Base-by-base conservation (phyloP, 1,284 basidiomycete genomes). In the Mycosarcoma mackinlayi region DNA sequence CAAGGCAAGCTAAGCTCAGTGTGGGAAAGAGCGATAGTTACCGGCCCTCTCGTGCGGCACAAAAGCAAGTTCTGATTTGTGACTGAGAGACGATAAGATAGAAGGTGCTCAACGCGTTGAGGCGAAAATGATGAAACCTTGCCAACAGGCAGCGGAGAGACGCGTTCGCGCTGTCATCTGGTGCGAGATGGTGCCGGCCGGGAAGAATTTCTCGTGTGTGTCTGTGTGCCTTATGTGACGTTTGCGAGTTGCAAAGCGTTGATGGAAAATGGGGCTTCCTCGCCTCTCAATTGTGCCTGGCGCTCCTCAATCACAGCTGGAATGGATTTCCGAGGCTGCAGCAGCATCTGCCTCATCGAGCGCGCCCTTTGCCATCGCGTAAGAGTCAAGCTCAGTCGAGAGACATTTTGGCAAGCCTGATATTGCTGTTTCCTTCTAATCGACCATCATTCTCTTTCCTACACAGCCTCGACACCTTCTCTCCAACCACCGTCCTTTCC, bases 141-240 rank as follows among this genome's bases (percentile, higher is more conserved):
- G 10, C 16, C 27, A 42, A 6, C 19, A n/a, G n/a, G n/a, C n/a
- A n/a, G n/a, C n/a, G n/a, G 13, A 9, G 10, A 45, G 41, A 47
- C 46, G 46, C 46, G 46, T 48, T 27, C 46, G 46, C 25, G 46
- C 9, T 28, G 19, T 6, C 34, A 25, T 3, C 14, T 27, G 13
- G 5, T 42, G 6, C 14, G 23, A 18, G 34, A 34, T 8, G 6
- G 18, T 25, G 44, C 37, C 57, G 57, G 57, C 57, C 57, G 57
- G 57, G 31, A 52, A 37, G 49, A 59, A 59, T 52, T 44, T 52
- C 45, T n/a, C n/a, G n/a, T n/a, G 37, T 38, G 37, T 44, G 27
- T 9, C n/a, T n/a, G n/a, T n/a, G n/a, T 42, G 40, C 40, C 25
- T 21, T 56, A 24, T 51, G 31, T 52, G 48, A 52, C 41, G 23